Evolutionary conservation across 805 yeast species (phyloP), one percentile per base, ranked within the genome.

Genomic region (Suhomyces xylopsoci): DNA sequence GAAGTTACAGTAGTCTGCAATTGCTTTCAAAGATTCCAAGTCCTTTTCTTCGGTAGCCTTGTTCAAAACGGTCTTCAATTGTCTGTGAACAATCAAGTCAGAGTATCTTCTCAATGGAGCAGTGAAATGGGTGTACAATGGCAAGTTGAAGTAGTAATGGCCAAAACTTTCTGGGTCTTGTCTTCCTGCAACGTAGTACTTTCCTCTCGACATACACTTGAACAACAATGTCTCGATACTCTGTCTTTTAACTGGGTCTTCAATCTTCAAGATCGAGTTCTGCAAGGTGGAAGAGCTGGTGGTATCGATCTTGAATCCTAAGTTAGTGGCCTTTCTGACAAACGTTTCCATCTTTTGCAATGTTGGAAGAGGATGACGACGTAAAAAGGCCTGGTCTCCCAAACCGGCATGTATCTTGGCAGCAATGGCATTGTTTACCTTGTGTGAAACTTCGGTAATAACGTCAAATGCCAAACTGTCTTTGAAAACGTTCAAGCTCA

Each of bases 1-100:
- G 79, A 93, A 94, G 62, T 90, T 91, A 71, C 97, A 93, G 67
- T 91, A 92, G 62, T 93, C 97, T 9, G 96, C 87, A 30, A 89
- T 81, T 62, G 89, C 87, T 62, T 88, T 87, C 61, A 92, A 74
- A 0, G 91, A 76, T 38, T 88, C 93, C 50, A 82, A 64, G 54
- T 85, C 90, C 28, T 49, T 57, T 42, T 57, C 79, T 14, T 76
- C 79, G 7, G 62, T 54, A 2, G 67, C 69, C 40, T 68, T 62
- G 36, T 69, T 70, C 40, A 94, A 67, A 25, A 86, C 81, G 1
- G 83, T 68, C 65, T 89, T 92, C 59, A 94, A 73, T 72, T 94
- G 99, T 61, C 97, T 83, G 65, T 94, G 99, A 40, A 90, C 98
- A 59, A 92, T 82, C 49, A 90, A 78, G 68, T 94, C 99, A 1